phyloP scores from a whole-genome alignment of 2,329 filamentous ascomycete species.

The Fusarium multiceps region DNA sequence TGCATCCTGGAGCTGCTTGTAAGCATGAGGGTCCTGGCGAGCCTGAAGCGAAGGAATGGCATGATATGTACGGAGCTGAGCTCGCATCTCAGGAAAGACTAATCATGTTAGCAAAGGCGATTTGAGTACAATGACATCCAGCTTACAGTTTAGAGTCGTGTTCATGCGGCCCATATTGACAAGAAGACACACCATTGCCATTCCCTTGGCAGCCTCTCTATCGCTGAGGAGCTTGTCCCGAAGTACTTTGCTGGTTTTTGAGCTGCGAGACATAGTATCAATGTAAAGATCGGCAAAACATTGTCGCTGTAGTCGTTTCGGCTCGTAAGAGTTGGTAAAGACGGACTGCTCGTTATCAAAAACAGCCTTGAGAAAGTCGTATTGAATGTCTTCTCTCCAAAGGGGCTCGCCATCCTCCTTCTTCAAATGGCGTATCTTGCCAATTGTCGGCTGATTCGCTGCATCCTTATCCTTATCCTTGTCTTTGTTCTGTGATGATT shows the following conservation, averaged over 20 bases:
- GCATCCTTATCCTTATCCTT: constrained; percentile 39
- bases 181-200: constrained; percentile 98
- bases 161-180: constrained; percentile 99
- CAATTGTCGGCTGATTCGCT: constrained; percentile 56
- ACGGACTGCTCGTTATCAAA: constrained; percentile 80
- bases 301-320: constrained; percentile 67
- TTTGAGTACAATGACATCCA: background rate
- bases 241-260: constrained; percentile 98
- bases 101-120: constrained; percentile 31
- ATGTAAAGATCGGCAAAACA: constrained; percentile 97
- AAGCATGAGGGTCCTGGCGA: constrained; percentile 92
- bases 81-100: constrained; percentile 99
- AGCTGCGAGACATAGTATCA: constrained; percentile 97
- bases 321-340: constrained; percentile 92
- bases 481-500: constrained; percentile 48
- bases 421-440: constrained; percentile 86
- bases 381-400: constrained; percentile 89
- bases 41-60: constrained; percentile 97
- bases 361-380: constrained; percentile 82
- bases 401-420: constrained; percentile 89
- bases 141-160: constrained; percentile 93
- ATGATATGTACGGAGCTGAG: constrained; percentile 96
- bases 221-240: constrained; percentile 96
- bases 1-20: constrained; percentile 97
- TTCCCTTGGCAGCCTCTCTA: constrained; percentile 90